Evolutionary conservation across 169 alveolate genomes (phyloP), one percentile per base, ranked within the genome.

Genomic region (Ichthyophthirius multifiliis): DNA sequence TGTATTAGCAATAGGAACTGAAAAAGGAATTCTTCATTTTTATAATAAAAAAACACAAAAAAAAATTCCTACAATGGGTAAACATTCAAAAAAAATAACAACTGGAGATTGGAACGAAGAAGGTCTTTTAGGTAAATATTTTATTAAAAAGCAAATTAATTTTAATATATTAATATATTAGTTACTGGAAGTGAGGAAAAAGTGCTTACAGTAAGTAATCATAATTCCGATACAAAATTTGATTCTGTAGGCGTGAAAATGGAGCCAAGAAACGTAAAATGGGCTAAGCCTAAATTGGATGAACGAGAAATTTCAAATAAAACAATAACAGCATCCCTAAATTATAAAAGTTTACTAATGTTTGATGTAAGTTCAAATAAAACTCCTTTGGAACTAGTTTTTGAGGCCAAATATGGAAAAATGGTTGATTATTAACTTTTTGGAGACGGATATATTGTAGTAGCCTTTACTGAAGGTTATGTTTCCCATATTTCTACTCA

Each of bases 181-280:
- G 93, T 93, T 7, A 90, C 97, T 63, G 94, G 96, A 15, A 93
- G 96, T 76, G 95, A 91, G 65, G 97, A 95, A 39, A 92, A 91
- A 63, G 79, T 91, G 12, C 64, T 95, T 35, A 93, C 97, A 63
- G 90, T 93, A 23, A 87, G 95, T 2, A 93, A 90, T 20, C 55
- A 75, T 44, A 88, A 83, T 47, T 95, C 96, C 30, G 96, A 94
- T 76, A 89, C 96, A 13, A 75, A 86, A 4, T 64, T 65, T 37
- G 96, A 95, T 65, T 81, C 90, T 65, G 83, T 84, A 35, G 64
- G 83, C 0, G 86, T 95, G 4, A 92, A 95, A 73, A 87, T 86
- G 23, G 94, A 89, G 35, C 96, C 96, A n/a, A 74, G 67, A 55
- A 76, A 83, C n/a, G 45, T 94, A 30, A 55, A 74, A 67, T 94